Evolutionary conservation across 2,329 filamentous ascomycete genomes (phyloP), one percentile per base, ranked within the genome.

Genomic region (Tolypocladium tropicale): DNA sequence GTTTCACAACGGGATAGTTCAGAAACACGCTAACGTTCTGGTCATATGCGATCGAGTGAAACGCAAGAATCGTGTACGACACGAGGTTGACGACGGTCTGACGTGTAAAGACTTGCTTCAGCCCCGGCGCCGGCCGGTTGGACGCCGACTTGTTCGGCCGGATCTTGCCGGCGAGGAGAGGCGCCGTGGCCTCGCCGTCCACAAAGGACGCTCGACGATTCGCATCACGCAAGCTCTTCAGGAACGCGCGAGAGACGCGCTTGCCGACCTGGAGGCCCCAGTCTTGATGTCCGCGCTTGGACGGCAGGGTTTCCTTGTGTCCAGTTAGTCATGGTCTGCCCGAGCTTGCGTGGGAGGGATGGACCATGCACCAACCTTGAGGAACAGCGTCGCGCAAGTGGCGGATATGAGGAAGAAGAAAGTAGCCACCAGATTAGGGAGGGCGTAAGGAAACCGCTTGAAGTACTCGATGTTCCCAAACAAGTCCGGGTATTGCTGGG

Each of bases 1-100:
- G 78, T 51, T 80, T 71, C 36, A 80, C 71, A 5, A 77, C 66
- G 0, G 88, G 86, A 61, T 90, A 87, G 71, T 95, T 89, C 65
- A 96, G 80, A 69, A 95, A 95, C 1, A 96, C 90, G 3, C 91
- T 89, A 1, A 97, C 81, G 2, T 93, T 78, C 66, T 95, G 91
- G 70, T 97, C 93, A 66, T 85, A 96, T 1, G 90, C 85, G 41
- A 95, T 84, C 0, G 84, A 85, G 70, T 96, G 91, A 52, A 95
- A 79, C 0, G 90, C 88, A 21, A 97, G 78, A 53, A 94, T 77
- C 1, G 87, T 87, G 70, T 97, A 96, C 0, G 86, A 80, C 2
- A 89, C 59, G 1, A 97, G 77, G 61, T 92, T 89, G 55, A 94
- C 77, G 34, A 80, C 78, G 0, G 89, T 89, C 69, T 95, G 90